A percentile compares a stretch with the other conserved stretches of the same genome.
phyloP scores from a whole-genome alignment of 345 rosid species.

The Carallia brachiata region DNA sequence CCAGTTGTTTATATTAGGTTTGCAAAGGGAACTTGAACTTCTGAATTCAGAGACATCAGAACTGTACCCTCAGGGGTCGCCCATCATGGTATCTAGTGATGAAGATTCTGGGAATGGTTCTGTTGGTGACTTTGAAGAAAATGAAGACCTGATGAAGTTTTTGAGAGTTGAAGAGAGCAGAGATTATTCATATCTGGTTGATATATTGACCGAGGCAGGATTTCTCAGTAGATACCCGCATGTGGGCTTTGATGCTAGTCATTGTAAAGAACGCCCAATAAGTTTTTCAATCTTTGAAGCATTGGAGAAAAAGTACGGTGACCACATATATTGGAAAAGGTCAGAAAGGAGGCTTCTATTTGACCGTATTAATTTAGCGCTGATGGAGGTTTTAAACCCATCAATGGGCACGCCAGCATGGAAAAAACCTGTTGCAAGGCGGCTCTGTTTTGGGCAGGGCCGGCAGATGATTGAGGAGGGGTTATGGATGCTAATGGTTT shows the following conservation, averaged over 20 bases:
- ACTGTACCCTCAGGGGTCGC: constrained; percentile 46
- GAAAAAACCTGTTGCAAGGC: constrained; percentile 48
- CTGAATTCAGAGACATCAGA: constrained; percentile 51
- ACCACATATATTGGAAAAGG: constrained; percentile 61
- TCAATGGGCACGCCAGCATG: constrained; percentile 34
- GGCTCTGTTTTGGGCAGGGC: constrained; percentile 32
- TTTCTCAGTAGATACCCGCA: constrained; percentile 22
- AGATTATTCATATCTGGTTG: constrained; percentile 64
- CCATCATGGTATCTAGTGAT: constrained; percentile 60
- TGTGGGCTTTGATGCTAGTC: constrained; percentile 17
- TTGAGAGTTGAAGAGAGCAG: constrained; percentile 42
- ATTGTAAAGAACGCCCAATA: constrained; percentile 35
- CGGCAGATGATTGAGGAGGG: constrained; percentile 43
- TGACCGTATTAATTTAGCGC: constrained; percentile 56
- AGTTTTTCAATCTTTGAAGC: constrained; percentile 50
- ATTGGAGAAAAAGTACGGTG: constrained; percentile 76
- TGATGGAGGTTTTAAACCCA: constrained; percentile 48
- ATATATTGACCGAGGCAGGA: constrained; percentile 62
- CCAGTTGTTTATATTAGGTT: constrained; percentile 27
- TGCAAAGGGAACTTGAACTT: constrained; percentile 45
- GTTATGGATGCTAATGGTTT: constrained; percentile 45
- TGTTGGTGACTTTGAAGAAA: constrained; percentile 25
- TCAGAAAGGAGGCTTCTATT: constrained; percentile 70
- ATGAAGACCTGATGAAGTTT: constrained; percentile 22
- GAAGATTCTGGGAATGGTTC: constrained; percentile 43